A percentile compares a stretch with the other conserved stretches of the same genome.
These are phyloP conservation scores for Kodamaea alishanica DNA, from an alignment of 1,139 yeast genomes.

Conservation along the genomic window DNA sequence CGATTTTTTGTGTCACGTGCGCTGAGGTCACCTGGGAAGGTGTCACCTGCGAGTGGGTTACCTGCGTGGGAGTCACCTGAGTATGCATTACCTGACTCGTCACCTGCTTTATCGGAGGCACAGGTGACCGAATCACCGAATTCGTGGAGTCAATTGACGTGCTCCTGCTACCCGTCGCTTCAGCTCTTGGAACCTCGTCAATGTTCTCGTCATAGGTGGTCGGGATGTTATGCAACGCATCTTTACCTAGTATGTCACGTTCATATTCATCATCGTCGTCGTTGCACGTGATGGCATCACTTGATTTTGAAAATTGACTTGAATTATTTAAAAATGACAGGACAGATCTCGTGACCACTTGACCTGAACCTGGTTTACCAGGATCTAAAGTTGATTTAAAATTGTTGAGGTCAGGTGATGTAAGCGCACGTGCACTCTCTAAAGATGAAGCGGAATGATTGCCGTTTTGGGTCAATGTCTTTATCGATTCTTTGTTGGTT, in stretches of 20 bases:
- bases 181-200: slow-evolving; percentile 17
- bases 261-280: slow-evolving; percentile 2
- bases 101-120: slow-evolving; percentile 3
- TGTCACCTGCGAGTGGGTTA: too few relatives aligned
- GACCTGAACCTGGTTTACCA: slow-evolving; percentile 25
- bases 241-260: slow-evolving; percentile 13
- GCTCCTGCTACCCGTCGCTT: neutral
- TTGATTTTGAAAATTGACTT: slow-evolving; percentile 12
- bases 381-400: slow-evolving; percentile 39
- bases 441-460: neutral
- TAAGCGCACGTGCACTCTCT: neutral
- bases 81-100: too few relatives aligned
- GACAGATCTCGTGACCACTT: slow-evolving; percentile 2
- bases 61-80: too few relatives aligned
- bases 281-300: slow-evolving; percentile 12
- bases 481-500: slow-evolving; percentile 1
- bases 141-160: slow-evolving; percentile 12
- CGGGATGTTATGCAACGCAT: slow-evolving; percentile 29
- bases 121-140: slow-evolving; percentile 7
- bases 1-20: too few relatives aligned
- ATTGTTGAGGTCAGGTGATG: slow-evolving; percentile 11
- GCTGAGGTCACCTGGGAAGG: too few relatives aligned
- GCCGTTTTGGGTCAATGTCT: slow-evolving; percentile 2
- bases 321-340: slow-evolving; percentile 5
- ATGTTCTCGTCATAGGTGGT: slow-evolving; percentile 38